phyloP scores from a whole-genome alignment of 331 rosid species.

The Malus hybrid region DNA sequence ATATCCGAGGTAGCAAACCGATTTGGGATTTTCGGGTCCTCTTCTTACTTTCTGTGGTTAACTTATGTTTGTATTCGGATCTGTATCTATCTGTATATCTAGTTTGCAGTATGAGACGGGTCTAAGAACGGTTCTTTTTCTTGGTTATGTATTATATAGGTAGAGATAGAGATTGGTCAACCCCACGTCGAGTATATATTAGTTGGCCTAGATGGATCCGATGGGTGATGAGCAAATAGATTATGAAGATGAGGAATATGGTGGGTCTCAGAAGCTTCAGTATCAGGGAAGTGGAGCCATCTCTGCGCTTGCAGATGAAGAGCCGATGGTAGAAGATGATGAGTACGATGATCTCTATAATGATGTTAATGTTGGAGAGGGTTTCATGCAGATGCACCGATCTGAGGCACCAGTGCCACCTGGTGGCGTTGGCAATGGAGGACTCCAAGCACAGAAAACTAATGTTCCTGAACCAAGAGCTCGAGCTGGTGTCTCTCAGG shows the following conservation, averaged over 20 bases:
- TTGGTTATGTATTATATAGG: constrained; percentile 19
- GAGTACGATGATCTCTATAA: constrained; percentile 54
- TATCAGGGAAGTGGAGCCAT: constrained; percentile 44
- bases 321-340: constrained; percentile 40
- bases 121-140: constrained; percentile 11
- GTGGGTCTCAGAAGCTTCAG: constrained; percentile 40
- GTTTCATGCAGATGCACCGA: constrained; percentile 39
- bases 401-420: constrained; percentile 23
- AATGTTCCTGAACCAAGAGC: constrained; percentile 18
- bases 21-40: neutral
- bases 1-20: neutral
- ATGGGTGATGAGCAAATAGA: constrained; percentile 37
- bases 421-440: constrained; percentile 25
- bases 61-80: neutral
- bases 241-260: constrained; percentile 43
- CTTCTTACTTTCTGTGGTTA: neutral
- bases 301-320: constrained; percentile 50
- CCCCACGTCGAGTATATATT: neutral
- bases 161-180: constrained; percentile 9
- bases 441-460: constrained; percentile 28
- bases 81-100: neutral
- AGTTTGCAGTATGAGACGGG: neutral
- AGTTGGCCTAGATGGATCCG: constrained; percentile 12
- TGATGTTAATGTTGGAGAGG: constrained; percentile 57
- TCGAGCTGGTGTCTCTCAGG: constrained; percentile 18